Evolutionary conservation across 1,284 basidiomycete species (phyloP), one percentile per base, ranked within the genome.

Genomic region (Puccinia novopanici): DNA sequence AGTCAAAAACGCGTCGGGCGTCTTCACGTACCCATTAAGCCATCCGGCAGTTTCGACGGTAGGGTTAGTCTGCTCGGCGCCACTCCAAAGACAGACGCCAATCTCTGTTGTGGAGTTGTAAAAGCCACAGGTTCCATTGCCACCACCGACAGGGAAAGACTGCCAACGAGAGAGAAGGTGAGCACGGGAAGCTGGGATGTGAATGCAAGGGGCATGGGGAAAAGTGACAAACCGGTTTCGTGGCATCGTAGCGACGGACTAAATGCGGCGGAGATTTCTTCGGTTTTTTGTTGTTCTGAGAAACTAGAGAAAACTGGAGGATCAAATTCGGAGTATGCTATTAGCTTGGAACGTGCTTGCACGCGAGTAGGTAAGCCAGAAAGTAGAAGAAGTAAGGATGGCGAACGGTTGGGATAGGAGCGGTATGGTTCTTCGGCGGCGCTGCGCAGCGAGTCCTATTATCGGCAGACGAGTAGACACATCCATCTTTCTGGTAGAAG

Each of bases 171-270:
- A 22, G 48, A 71, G 13, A 24, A 55, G 45, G 52, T 57, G 19
- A 24, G 22, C 30, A 24, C 8, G 10, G 3, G 17, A 2, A 10
- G 5, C 10, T 30, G 34, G 27, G 17, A 65, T 27, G 3, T 63
- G 24, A 19, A n/a, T 59, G 17, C 12, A 42, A 12, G 17, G 34
- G 2, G 1, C 34, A 34, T 34, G 34, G 34, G 34, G 34, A 34
- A 34, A 34, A 72, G 24, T 22, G 27, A 50, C 77, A 17, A 17
- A 79, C 77, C 6, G 52, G n/a, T 24, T 27, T 52, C 1, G 42
- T 71, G 15, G 77, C 57, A 30, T 79, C 77, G 45, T 79, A 79
- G n/a, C 77, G 67, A 27, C 77, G 67, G 17, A 40, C 24, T 34
- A 75, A n/a, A 2, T 34, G 45, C 5, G 3, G 40, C n/a, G n/a